phyloP scores from a whole-genome alignment of 2,329 filamentous ascomycete species.

The Pseudophaeomoniella oleicola region DNA sequence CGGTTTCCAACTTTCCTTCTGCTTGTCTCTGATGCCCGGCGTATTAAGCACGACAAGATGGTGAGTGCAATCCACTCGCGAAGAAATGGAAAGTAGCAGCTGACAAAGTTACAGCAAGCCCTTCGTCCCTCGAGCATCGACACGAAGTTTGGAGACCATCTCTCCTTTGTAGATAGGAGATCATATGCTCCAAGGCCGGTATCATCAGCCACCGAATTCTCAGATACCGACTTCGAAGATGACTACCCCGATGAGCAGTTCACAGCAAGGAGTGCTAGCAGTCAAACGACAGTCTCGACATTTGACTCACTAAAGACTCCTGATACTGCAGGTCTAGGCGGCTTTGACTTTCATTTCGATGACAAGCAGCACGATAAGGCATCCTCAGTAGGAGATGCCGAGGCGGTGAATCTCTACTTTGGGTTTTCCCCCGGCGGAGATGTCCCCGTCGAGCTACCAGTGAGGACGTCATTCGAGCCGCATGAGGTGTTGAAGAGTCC shows the following conservation, averaged over 20 bases:
- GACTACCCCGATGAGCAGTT: slow-evolving; percentile 11
- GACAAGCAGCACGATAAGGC: slow-evolving; percentile 31
- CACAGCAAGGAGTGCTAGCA: slow-evolving; percentile 28
- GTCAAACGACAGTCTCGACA: slow-evolving; percentile 75
- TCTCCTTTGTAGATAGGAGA: slow-evolving; percentile 8
- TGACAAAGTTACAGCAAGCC: not conserved
- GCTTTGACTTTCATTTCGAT: slow-evolving; percentile 47
- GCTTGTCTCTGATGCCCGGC: too few relatives aligned
- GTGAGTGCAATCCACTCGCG: not conserved
- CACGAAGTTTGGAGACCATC: slow-evolving; percentile 2
- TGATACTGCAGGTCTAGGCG: slow-evolving; percentile 45
- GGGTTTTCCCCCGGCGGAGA: not conserved
- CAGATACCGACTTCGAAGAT: slow-evolving; percentile 20
- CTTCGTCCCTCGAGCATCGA: not conserved
- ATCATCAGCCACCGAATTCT: slow-evolving; percentile 20
- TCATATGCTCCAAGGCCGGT: slow-evolving; percentile 11
- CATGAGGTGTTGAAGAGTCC: slow-evolving; percentile 3
- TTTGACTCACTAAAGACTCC: slow-evolving; percentile 75
- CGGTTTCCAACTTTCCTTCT: too few relatives aligned
- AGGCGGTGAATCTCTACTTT: slow-evolving; percentile 39
- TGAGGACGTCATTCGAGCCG: not conserved
- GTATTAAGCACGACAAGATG: not conserved
- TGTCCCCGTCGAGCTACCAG: not conserved
- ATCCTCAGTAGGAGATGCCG: slow-evolving; percentile 63
- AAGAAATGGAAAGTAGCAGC: not conserved